Evolutionary conservation across 2,329 filamentous ascomycete species (phyloP), one percentile per base, ranked within the genome.

Genomic region (Didymella pinodella): DNA sequence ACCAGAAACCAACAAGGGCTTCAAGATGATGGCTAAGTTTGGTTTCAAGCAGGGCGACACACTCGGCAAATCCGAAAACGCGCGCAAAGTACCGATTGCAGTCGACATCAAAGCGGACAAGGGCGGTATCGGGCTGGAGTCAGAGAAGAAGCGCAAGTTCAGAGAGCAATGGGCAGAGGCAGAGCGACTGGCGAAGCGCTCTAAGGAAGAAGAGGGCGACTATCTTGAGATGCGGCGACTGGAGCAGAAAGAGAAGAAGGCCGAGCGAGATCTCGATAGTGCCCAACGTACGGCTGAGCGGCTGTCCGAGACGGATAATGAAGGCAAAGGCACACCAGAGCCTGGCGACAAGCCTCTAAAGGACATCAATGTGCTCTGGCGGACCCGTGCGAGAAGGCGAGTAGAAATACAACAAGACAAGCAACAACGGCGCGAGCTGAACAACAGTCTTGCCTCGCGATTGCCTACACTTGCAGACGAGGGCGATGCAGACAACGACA

Each of bases 21-120:
- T 96, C 62, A 88, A 91, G 65, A 97, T 99, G 92, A 97, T 99
- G 93, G 90, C 92, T 22, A 94, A 92, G 77, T 91, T 99, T 84
- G 95, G 95, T 0, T 99, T 96, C 80, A 89, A 87, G 57, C 82
- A 86, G 20, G 93, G 93, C 25, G 87, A 86, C 34, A 84, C 88
- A 0, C 81, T 98, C 3, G 95, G 95, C 1, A 87, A 85, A 66
- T 80, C 82, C n/a, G 79, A 74, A 54, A 68, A 79, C 48, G 80
- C 80, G 5, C 78, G 84, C 38, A 82, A 86, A 2, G 91, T 96
- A 74, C 95, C 95, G 0, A 86, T 99, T 57, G 83, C 86, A 32
- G 82, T 97, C 48, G 83, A 84, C 57, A 79, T 96, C 71, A 96
- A 95, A 75, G 90, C 93, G 51, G 90, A 90, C 69, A 85, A 90